These are phyloP conservation scores for Orbilia blumenaviensis DNA, from an alignment of 2,329 filamentous ascomycete species.

Conservation along the genomic window DNA sequence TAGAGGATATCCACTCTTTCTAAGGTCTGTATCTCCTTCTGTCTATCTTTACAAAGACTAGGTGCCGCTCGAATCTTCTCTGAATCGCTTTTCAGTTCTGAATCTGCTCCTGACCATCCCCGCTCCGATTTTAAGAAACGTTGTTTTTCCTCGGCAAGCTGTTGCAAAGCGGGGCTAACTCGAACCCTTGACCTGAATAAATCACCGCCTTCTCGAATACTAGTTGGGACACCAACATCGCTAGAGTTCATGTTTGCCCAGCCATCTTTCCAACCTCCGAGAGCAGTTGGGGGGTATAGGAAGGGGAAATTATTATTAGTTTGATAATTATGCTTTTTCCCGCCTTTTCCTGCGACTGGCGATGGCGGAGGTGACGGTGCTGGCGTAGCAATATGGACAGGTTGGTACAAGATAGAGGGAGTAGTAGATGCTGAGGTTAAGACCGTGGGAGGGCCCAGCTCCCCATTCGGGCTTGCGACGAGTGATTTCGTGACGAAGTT, in stretches of 20 bases:
- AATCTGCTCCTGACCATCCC: constrained; percentile 74
- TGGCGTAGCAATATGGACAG: constrained; percentile 97
- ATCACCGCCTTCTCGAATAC: constrained; percentile 92
- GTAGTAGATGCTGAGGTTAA: constrained; percentile 44
- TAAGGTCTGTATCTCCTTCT: constrained; percentile 72
- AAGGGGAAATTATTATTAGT: constrained; percentile 99
- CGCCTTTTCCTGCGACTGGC: constrained; percentile 77
- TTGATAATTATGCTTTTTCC: constrained; percentile 99
- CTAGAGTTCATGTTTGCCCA: constrained; percentile 78
- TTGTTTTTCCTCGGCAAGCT: constrained; percentile 94
- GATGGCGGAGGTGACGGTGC: constrained; percentile 95
- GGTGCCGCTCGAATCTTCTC: constrained; percentile 61
- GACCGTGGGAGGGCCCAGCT: constrained; percentile 65
- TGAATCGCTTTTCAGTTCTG: constrained; percentile 58
- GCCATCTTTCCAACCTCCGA: constrained; percentile 76
- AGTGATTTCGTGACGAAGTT: constrained; percentile 92
- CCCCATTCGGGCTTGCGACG: constrained; percentile 73
- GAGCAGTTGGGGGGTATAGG: constrained; percentile 91
- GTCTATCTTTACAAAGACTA: constrained; percentile 63
- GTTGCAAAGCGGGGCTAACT: constrained; percentile 88
- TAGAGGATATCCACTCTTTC: constrained; percentile 84
- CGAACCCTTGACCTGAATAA: constrained; percentile 89
- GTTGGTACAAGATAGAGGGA: constrained; percentile 87
- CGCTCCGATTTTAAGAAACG: constrained; percentile 90
- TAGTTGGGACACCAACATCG: constrained; percentile 86